phyloP scores from a whole-genome alignment of 495 filamentous ascomycete genomes.

The Lentithecium fluviatile region DNA sequence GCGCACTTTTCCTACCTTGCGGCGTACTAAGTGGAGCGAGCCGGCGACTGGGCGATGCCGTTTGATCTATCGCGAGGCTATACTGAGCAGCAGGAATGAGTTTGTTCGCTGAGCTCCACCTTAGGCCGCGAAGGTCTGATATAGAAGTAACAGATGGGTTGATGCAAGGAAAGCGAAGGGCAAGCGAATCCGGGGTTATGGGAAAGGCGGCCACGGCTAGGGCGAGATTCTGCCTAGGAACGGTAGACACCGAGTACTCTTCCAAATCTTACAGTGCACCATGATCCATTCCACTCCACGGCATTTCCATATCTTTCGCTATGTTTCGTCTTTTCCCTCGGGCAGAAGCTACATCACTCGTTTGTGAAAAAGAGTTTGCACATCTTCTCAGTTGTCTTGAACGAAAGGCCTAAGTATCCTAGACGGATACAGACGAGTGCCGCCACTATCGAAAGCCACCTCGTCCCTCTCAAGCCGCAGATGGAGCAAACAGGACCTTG shows the following conservation, averaged over 20 bases:
- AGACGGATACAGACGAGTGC: neutral
- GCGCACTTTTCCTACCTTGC: constrained; percentile 8
- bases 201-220: neutral
- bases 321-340: too few species aligned
- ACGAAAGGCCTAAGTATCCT: neutral
- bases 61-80: constrained; percentile 29
- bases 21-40: constrained; percentile 13
- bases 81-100: constrained; percentile 33
- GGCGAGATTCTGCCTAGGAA: too few species aligned
- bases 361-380: too few species aligned
- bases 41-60: constrained; percentile 19
- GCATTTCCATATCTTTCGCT: too few species aligned
- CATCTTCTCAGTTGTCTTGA: too few species aligned
- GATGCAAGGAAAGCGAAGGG: neutral
- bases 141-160: neutral
- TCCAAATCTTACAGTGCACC: too few species aligned
- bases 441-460: neutral
- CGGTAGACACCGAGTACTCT: too few species aligned
- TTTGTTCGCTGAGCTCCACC: constrained; percentile 32
- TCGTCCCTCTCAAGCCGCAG: constrained; percentile 8
- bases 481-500: constrained; percentile 42
- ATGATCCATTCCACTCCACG: too few species aligned
- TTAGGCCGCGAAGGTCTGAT: constrained; percentile 20
- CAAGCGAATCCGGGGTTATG: neutral
- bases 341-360: too few species aligned